Percentiles rank a stretch among this genome's conserved stretches.
phyloP scores from a whole-genome alignment of 2,329 filamentous ascomycete genomes.

The Fusarium incarnatum region DNA sequence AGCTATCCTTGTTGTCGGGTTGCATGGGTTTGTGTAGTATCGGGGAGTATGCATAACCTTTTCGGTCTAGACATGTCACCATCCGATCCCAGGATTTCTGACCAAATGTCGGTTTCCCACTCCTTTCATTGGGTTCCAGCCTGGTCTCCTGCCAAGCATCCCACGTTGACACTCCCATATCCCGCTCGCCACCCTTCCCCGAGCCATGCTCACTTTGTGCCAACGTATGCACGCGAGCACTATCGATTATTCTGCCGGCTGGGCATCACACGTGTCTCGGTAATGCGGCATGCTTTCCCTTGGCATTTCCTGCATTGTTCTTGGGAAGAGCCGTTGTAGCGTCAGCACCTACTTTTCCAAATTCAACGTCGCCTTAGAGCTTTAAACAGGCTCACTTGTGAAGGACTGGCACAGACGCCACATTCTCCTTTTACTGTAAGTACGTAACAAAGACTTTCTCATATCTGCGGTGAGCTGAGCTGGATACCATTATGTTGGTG shows the following conservation, averaged over 20 bases:
- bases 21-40: constrained; percentile 26
- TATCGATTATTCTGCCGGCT: constrained; percentile 27
- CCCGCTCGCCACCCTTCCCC: constrained; percentile 29
- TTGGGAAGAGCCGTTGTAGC: background rate
- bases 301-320: background rate
- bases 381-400: no score
- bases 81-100: background rate
- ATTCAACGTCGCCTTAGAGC: background rate
- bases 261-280: constrained; percentile 44
- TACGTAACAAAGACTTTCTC: background rate
- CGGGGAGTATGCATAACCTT: constrained; percentile 38
- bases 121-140: constrained; percentile 8
- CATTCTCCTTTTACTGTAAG: background rate
- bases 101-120: background rate
- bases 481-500: background rate
- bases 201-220: constrained; percentile 35
- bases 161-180: constrained; percentile 3
- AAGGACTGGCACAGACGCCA: background rate
- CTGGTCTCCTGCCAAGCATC: constrained; percentile 21
- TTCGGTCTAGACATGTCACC: background rate
- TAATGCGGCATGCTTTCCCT: constrained; percentile 29
- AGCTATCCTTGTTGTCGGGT: constrained; percentile 33
- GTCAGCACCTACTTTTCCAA: background rate
- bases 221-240: constrained; percentile 30
- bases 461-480: background rate